phyloP scores from a whole-genome alignment of 805 yeast species.

The Yamadazyma takamatsuzukensis region DNA sequence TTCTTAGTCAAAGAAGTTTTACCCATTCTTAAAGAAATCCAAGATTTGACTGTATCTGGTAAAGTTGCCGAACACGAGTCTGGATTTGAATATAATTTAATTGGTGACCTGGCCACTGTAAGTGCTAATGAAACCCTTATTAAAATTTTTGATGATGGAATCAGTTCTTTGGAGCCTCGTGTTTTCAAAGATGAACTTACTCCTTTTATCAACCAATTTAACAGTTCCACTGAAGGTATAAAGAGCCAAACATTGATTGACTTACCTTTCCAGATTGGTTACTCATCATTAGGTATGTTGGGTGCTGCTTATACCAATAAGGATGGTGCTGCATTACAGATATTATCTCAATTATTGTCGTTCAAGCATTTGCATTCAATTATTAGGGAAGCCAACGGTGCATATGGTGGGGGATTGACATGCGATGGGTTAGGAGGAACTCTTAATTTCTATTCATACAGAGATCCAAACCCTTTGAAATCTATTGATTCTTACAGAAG shows the following conservation, averaged over 20 bases:
- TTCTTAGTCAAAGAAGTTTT: constrained; percentile 48
- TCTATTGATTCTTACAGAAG: constrained; percentile 59
- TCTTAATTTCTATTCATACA: constrained; percentile 80
- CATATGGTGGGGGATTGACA: constrained; percentile 93
- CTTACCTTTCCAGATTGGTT: constrained; percentile 86
- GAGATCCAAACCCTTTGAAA: constrained; percentile 84
- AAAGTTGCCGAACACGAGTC: constrained; percentile 7
- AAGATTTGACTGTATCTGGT: constrained; percentile 39
- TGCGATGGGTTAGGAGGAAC: constrained; percentile 80
- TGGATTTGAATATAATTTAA: constrained; percentile 49
- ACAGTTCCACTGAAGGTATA: constrained; percentile 9
- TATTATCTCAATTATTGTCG: constrained; percentile 74
- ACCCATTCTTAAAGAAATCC: constrained; percentile 57
- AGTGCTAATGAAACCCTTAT: constrained; percentile 33
- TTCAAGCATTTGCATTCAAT: constrained; percentile 84
- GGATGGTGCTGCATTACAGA: constrained; percentile 85
- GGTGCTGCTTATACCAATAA: constrained; percentile 65
- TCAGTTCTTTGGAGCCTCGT: constrained; percentile 1
- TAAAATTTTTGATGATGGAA: constrained; percentile 27
- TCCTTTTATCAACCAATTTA: constrained; percentile 15
- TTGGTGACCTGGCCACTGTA: constrained; percentile 50
- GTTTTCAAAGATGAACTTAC: constrained; percentile 13
- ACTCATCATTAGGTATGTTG: constrained; percentile 61
- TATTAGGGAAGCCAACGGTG: constrained; percentile 94
- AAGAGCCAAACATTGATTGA: constrained; percentile 46